Base-by-base conservation (phyloP, 352 stramenopile species). In the Labyrinthula sp. region DNA sequence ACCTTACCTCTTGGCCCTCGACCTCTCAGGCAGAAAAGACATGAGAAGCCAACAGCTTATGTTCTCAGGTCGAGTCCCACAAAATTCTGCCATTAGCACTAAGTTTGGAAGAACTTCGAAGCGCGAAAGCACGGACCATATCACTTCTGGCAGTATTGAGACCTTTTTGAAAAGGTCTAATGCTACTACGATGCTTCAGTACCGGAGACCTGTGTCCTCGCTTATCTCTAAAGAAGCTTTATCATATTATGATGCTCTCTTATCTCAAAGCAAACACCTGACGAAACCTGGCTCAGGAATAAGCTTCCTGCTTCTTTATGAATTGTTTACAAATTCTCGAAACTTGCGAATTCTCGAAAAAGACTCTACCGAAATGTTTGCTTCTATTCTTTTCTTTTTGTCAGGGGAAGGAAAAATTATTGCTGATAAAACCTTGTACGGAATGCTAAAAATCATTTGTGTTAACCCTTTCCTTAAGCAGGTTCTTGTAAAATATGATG, bases 251-350 rank as follows among this genome's bases (percentile, higher is more conserved):
- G n/a, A n/a, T n/a, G n/a, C n/a, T n/a, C n/a, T n/a, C n/a, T n/a
- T n/a, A n/a, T n/a, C n/a, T n/a, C n/a, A n/a, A 20, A 38, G 3
- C 3, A 35, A 52, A 9, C 43, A 52, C 21, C 43, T 35, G 10
- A 14, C 7, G 8, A 31, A 35, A 2, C 43, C 43, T 31, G 22
- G 26, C 3, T 9, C 43, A 7, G 30, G 33, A 1, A 15, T 54
- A 2, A 56, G 75, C 14, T 86, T 86, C 43, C 71, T 71, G 10
- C 59, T 83, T 6, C 62, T 83, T 37, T 86, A 83, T 57, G 75
- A 86, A 40, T 47, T 86, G 18, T 56, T 82, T 37, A 77, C 69
- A n/a, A 66, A 64, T 20, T 78, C 70, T 17, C 65, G 83, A 40
- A 47, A 48, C 14, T 76, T 83, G 54, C 72, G 74, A 36, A 54